Evolutionary conservation across 2,329 filamentous ascomycete species (phyloP).

Genomic region (Arthrinium phaeospermum): DNA sequence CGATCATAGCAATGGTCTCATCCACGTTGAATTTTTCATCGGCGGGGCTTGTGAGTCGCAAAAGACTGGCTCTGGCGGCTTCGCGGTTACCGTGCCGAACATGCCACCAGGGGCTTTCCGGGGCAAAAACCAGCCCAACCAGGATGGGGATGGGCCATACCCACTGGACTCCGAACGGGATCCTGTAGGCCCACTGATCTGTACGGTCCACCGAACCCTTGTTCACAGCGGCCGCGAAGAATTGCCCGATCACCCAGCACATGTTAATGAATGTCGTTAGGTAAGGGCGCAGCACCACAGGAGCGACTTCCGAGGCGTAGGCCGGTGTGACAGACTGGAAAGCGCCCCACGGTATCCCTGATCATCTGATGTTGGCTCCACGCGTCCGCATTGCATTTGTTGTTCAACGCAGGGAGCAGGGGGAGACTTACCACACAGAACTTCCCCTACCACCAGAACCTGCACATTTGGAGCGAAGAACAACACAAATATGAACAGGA

Average conservation of each 20-base stretch:
- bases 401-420: neutral
- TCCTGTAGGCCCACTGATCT: conserved; percentile 55
- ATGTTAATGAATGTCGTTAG: conserved; percentile 62
- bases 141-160: conserved; percentile 56
- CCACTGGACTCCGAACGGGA: conserved; percentile 60
- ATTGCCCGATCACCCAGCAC: conserved; percentile 63
- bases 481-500: conserved; percentile 56
- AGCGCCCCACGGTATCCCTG: conserved; percentile 58
- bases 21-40: conserved; percentile 50
- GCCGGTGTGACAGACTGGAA: conserved; percentile 59
- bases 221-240: conserved; percentile 55
- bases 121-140: conserved; percentile 50
- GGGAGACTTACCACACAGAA: conserved; percentile 44
- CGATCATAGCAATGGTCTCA: conserved; percentile 58
- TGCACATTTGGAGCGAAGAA: conserved; percentile 57
- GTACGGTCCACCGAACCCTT: conserved; percentile 45
- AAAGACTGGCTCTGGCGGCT: conserved; percentile 47
- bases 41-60: conserved; percentile 47
- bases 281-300: conserved; percentile 55
- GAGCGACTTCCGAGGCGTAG: conserved; percentile 59
- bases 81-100: conserved; percentile 49
- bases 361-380: conserved; percentile 10
- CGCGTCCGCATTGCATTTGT: neutral
- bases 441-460: conserved; percentile 54
- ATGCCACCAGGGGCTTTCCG: conserved; percentile 59